These are phyloP conservation scores for Candida chilensis DNA, from an alignment of 805 yeast species.

Conservation along the genomic window DNA sequence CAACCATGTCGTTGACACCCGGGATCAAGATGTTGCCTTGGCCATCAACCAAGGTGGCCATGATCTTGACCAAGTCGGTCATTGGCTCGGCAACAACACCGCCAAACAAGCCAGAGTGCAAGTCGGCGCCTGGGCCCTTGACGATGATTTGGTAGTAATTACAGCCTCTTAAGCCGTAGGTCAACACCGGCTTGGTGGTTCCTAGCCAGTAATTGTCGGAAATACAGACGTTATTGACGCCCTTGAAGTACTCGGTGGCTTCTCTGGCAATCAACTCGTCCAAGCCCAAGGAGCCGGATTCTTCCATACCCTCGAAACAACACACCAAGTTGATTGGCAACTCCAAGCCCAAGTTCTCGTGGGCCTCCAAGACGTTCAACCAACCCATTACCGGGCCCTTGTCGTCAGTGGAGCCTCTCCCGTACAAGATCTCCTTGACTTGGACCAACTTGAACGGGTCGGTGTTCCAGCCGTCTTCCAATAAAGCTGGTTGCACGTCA, in stretches of 20 bases:
- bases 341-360: conserved; percentile 72
- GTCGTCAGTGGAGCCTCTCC: conserved; percentile 96
- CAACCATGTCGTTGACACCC: conserved; percentile 91
- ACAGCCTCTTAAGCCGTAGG: conserved; percentile 96
- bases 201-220: conserved; percentile 99
- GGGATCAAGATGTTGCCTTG: conserved; percentile 81
- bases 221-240: conserved; percentile 90
- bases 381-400: conserved; percentile 98
- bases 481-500: conserved; percentile 94
- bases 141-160: conserved; percentile 81
- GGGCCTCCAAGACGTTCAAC: conserved; percentile 91
- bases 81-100: conserved; percentile 97
- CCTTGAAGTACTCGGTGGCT: conserved; percentile 72
- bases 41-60: conserved; percentile 70
- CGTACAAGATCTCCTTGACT: conserved; percentile 65
- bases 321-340: conserved; percentile 88
- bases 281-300: conserved; percentile 88
- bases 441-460: conserved; percentile 76
- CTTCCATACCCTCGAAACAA: conserved; percentile 99
- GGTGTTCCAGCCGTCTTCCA: conserved; percentile 91
- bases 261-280: conserved; percentile 77
- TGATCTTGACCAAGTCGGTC: conserved; percentile 79
- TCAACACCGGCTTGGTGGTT: conserved; percentile 90
- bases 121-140: conserved; percentile 92
- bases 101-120: conserved; percentile 96